phyloP scores from a whole-genome alignment of 768 basidiomycete genomes.

The Pulveroboletus ravenelii region DNA sequence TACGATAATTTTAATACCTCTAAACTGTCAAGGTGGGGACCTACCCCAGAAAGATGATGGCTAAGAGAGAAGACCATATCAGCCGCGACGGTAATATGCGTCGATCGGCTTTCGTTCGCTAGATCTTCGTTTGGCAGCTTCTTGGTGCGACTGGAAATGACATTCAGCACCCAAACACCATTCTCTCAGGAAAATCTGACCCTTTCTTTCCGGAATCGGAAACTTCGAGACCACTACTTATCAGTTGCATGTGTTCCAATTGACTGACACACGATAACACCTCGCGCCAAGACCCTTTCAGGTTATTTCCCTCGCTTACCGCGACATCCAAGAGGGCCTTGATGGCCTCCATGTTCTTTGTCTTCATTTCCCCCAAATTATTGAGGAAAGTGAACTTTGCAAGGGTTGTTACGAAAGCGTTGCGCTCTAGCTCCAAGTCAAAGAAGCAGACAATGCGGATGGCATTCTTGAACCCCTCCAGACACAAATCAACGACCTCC shows the following conservation, averaged over 20 bases:
- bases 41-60: slow-evolving; percentile 89
- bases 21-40: slow-evolving; percentile 26
- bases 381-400: slow-evolving; percentile 97
- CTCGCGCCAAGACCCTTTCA: slow-evolving; percentile 95
- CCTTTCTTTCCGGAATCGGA: slow-evolving; percentile 75
- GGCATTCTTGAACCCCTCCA: slow-evolving; percentile 96
- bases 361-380: slow-evolving; percentile 97
- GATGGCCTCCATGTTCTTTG: slow-evolving; percentile 99
- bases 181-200: slow-evolving; percentile 40
- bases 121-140: slow-evolving; percentile 87
- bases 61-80: slow-evolving; percentile 99
- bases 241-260: slow-evolving; percentile 97
- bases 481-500: slow-evolving; percentile 84
- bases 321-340: slow-evolving; percentile 92
- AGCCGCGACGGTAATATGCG: slow-evolving; percentile 96
- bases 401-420: slow-evolving; percentile 95
- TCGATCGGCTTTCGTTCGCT: slow-evolving; percentile 94
- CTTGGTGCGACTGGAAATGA: slow-evolving; percentile 35
- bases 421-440: slow-evolving; percentile 95
- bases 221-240: slow-evolving; percentile 84
- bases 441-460: slow-evolving; percentile 96
- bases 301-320: slow-evolving; percentile 91
- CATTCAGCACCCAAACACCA: slow-evolving; percentile 5
- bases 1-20: slow-evolving; percentile 30
- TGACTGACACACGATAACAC: slow-evolving; percentile 97